These are phyloP conservation scores for Phytophthora macrochlamydospora DNA, from an alignment of 352 stramenopile species.

Conservation along the genomic window DNA sequence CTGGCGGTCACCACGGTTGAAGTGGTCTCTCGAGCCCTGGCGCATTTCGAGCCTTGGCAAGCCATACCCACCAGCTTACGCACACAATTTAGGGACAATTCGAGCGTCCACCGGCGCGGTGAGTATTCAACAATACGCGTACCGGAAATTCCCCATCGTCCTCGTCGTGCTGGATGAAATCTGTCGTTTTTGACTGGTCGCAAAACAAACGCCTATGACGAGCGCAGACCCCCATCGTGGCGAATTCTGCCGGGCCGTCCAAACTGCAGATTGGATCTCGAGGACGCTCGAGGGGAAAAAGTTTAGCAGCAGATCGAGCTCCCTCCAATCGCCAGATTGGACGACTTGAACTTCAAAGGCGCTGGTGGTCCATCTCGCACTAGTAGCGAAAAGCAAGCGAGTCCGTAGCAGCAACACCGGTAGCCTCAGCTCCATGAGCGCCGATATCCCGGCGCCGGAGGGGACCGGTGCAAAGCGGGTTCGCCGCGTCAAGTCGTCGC, in stretches of 20 bases:
- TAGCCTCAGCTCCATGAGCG: neutral
- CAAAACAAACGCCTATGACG: conserved; percentile 9
- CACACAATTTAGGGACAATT: conserved; percentile 4
- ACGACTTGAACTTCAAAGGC: conserved; percentile 29
- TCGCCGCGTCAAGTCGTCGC: conserved; percentile 15
- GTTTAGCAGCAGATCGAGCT: conserved; percentile 13
- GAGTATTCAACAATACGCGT: conserved; percentile 26
- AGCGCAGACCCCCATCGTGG: conserved; percentile 11
- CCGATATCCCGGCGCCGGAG: neutral
- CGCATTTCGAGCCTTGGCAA: conserved; percentile 2
- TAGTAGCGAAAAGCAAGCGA: conserved; percentile 14
- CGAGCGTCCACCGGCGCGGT: conserved; percentile 5
- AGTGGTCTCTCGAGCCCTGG: conserved; percentile 1
- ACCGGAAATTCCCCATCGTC: conserved; percentile 24
- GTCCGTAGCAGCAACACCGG: neutral
- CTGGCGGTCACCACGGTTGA: conserved; percentile 3
- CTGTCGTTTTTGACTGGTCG: conserved; percentile 16
- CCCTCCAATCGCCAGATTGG: conserved; percentile 34
- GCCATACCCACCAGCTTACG: conserved; percentile 10
- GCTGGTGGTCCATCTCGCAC: neutral
- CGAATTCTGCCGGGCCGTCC: conserved; percentile 16
- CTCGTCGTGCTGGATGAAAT: conserved; percentile 25
- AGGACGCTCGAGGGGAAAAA: neutral
- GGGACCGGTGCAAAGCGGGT: neutral
- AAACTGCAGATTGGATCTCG: conserved; percentile 32